phyloP scores from a whole-genome alignment of 2,329 filamentous ascomycete genomes.

The Phyllosticta citriasiana region DNA sequence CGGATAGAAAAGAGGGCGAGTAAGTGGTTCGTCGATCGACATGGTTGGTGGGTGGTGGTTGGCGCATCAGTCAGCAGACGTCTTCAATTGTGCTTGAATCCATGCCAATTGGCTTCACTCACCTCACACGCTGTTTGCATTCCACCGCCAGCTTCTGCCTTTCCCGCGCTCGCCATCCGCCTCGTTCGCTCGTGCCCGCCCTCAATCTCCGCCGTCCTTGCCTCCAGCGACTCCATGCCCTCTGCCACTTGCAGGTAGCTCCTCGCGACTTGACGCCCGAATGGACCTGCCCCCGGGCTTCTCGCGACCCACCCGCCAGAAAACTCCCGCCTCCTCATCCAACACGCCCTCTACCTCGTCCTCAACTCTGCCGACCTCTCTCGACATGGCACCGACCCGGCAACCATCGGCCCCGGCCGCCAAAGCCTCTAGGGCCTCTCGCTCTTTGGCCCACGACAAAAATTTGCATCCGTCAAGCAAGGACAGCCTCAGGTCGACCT shows the following conservation, averaged over 20 bases:
- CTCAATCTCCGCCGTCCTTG: neutral
- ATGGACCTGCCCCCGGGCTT: neutral
- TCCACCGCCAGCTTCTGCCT: neutral
- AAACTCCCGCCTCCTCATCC: slow-evolving; percentile 7
- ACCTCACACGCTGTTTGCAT: neutral
- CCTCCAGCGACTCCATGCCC: neutral
- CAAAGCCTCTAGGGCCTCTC: slow-evolving; percentile 9
- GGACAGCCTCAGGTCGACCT: slow-evolving; percentile 30
- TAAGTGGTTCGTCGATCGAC: neutral
- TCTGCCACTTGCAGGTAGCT: neutral
- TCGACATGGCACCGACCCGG: slow-evolving; percentile 7
- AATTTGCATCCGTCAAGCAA: slow-evolving; percentile 25
- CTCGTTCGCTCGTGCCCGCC: neutral
- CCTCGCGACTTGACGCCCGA: neutral
- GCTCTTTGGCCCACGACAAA: slow-evolving; percentile 20
- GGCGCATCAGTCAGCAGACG: neutral
- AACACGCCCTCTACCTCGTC: neutral
- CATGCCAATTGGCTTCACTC: neutral
- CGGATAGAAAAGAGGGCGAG: neutral
- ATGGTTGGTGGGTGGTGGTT: neutral
- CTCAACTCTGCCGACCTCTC: neutral
- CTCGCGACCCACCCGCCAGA: slow-evolving; percentile 10
- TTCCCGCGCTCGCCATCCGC: neutral
- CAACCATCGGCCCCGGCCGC: neutral
- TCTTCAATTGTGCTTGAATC: neutral